Evolutionary conservation across 2,329 filamentous ascomycete genomes (phyloP).

Genomic region (Endoconidiophora laricicola): DNA sequence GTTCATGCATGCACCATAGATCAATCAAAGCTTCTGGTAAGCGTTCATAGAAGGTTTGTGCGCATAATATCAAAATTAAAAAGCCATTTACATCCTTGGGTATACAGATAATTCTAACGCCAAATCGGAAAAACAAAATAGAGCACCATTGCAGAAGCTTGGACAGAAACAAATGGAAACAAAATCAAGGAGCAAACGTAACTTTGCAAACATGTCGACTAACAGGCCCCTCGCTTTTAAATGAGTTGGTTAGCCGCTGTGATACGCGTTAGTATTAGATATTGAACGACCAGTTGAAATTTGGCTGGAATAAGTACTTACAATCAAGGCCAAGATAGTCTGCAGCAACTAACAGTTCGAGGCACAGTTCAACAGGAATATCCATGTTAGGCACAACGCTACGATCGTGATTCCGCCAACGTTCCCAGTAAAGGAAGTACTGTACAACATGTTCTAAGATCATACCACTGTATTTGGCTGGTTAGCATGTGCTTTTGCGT

Average conservation of each 20-base stretch:
- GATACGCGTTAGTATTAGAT: background rate
- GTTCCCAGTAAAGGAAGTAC: constrained; percentile 76
- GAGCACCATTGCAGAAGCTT: too few relatives aligned
- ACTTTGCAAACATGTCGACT: too few relatives aligned
- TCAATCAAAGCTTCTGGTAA: too few relatives aligned
- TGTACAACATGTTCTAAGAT: constrained; percentile 68
- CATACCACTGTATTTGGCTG: constrained; percentile 37
- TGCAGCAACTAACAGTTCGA: constrained; percentile 61
- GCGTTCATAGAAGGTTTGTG: too few relatives aligned
- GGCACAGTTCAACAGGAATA: constrained; percentile 59
- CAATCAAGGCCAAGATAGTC: constrained; percentile 52
- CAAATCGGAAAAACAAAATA: too few relatives aligned
- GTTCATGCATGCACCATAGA: background rate
- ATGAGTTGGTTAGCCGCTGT: background rate
- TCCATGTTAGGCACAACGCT: constrained; percentile 69
- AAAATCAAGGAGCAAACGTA: too few relatives aligned
- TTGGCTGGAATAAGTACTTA: constrained; percentile 17
- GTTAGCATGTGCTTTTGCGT: background rate
- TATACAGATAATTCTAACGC: too few relatives aligned
- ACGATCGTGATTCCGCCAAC: constrained; percentile 52
- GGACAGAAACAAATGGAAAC: too few relatives aligned
- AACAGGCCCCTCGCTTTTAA: too few relatives aligned
- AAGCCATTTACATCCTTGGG: too few relatives aligned
- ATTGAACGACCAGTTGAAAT: background rate
- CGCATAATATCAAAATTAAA: too few relatives aligned